phyloP scores from a whole-genome alignment of 2,329 filamentous ascomycete species.

The Seiridium cupressi region DNA sequence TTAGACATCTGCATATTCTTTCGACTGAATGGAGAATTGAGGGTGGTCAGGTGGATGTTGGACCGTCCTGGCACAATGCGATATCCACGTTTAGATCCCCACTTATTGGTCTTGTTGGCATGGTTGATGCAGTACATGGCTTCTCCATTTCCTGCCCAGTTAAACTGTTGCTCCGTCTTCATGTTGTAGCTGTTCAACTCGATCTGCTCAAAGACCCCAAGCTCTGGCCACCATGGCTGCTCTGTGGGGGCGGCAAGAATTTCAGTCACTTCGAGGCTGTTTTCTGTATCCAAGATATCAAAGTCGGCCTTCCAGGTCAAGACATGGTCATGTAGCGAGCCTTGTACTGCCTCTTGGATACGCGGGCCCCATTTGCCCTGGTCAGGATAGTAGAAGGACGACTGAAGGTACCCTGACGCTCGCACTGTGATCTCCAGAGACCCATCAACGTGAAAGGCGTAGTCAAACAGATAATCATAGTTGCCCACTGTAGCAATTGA shows the following conservation, averaged over 20 bases:
- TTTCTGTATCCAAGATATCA: conserved; percentile 23
- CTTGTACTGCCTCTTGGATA: conserved; percentile 19
- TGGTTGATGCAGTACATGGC: conserved; percentile 38
- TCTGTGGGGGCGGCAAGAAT: conserved; percentile 21
- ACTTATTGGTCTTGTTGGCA: conserved; percentile 32
- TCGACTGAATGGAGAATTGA: conserved; percentile 32
- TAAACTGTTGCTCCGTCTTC: conserved; percentile 22
- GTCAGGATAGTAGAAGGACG: conserved; percentile 14
- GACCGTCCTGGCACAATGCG: conserved; percentile 34
- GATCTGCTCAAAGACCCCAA: conserved; percentile 26
- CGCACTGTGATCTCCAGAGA: conserved; percentile 35
- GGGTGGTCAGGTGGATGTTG: conserved; percentile 33
- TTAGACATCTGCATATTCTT: conserved; percentile 26
- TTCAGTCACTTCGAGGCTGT: conserved; percentile 25
- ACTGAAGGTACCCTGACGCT: conserved; percentile 36
- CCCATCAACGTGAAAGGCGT: conserved; percentile 29
- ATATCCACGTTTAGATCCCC: conserved; percentile 40
- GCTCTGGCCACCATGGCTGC: conserved; percentile 30
- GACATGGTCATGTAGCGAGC: conserved; percentile 26
- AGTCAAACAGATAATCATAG: conserved; percentile 38
- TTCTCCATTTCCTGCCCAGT: conserved; percentile 35
- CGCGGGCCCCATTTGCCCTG: conserved; percentile 4
- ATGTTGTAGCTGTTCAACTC: conserved; percentile 27
- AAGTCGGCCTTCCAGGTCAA: conserved; percentile 27
- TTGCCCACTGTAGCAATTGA: conserved; percentile 40